Percentiles rank a stretch among this genome's conserved stretches.
These are phyloP conservation scores for Xylariales sp. DNA, from an alignment of 2,329 filamentous ascomycete species.

Conservation along the genomic window DNA sequence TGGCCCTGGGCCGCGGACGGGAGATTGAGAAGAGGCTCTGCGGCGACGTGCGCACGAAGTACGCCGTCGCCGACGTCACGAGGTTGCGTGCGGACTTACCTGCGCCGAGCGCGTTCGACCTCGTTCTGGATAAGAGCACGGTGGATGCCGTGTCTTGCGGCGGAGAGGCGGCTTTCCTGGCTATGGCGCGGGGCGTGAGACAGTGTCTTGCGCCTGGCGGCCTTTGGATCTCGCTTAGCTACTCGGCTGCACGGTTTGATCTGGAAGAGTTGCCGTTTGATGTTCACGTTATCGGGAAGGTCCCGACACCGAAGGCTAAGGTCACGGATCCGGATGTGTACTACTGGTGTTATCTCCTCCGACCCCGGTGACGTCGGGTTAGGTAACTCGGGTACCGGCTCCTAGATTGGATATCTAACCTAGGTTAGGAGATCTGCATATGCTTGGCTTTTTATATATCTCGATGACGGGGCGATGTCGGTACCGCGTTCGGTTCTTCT, in stretches of 20 bases:
- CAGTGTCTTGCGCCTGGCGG: constrained; percentile 52
- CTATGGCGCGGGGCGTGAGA: constrained; percentile 55
- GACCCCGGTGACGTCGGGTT: constrained; percentile 41
- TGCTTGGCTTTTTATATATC: background rate
- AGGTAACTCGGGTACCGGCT: background rate
- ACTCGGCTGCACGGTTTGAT: constrained; percentile 57
- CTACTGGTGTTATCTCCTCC: constrained; percentile 59
- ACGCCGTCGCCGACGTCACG: constrained; percentile 60
- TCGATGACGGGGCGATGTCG: background rate
- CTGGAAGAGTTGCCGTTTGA: constrained; percentile 54
- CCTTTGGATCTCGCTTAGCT: constrained; percentile 62
- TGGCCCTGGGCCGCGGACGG: constrained; percentile 58
- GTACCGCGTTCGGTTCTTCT: background rate
- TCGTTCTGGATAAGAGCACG: constrained; percentile 63
- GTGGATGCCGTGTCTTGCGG: constrained; percentile 61
- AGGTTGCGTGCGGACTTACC: constrained; percentile 44
- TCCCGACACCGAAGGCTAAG: constrained; percentile 56
- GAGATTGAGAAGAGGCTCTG: constrained; percentile 56
- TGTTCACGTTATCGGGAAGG: constrained; percentile 56
- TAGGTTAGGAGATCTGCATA: background rate
- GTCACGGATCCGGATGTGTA: constrained; percentile 60
- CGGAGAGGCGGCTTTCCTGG: constrained; percentile 52
- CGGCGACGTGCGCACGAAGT: constrained; percentile 57
- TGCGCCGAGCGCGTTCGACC: constrained; percentile 49
- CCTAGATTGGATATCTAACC: too few species aligned